Percentiles rank a stretch among this genome's conserved stretches.
These are phyloP conservation scores for Tetrahymena malaccensis DNA, from an alignment of 73 alveolate genomes.

Conservation along the genomic window DNA sequence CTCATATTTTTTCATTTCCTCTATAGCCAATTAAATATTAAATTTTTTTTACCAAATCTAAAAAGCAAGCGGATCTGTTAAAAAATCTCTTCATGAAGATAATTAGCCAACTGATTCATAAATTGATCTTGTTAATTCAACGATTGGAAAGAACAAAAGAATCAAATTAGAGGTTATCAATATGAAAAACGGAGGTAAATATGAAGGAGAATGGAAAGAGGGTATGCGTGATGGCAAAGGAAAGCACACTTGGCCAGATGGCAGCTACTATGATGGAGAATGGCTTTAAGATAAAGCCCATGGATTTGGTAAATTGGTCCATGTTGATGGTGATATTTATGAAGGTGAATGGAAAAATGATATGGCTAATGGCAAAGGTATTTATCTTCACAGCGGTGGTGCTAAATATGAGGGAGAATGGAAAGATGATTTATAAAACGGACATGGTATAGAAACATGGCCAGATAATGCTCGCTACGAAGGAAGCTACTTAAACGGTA, in stretches of 20 bases:
- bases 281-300: conserved; percentile 79
- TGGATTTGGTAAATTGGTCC: conserved; percentile 80
- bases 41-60: background rate
- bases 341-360: conserved; percentile 68
- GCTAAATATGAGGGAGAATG: conserved; percentile 81
- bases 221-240: conserved; percentile 61
- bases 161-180: conserved; percentile 5
- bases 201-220: conserved; percentile 59
- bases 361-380: conserved; percentile 61
- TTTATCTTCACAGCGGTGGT: conserved; percentile 47
- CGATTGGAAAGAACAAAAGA: conserved; percentile 14
- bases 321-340: conserved; percentile 68
- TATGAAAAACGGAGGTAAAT: conserved; percentile 57
- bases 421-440: conserved; percentile 70
- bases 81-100: background rate
- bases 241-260: conserved; percentile 53
- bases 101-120: background rate
- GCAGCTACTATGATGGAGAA: conserved; percentile 63
- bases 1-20: background rate
- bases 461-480: conserved; percentile 61
- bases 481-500: conserved; percentile 36
- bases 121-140: background rate
- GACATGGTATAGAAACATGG: conserved; percentile 63
- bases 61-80: background rate
- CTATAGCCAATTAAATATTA: background rate